Percentiles rank a stretch among this genome's conserved stretches.
Conservation (phyloP, 1,139 yeast species). For the Meyerozyma smithsonii region DNA sequence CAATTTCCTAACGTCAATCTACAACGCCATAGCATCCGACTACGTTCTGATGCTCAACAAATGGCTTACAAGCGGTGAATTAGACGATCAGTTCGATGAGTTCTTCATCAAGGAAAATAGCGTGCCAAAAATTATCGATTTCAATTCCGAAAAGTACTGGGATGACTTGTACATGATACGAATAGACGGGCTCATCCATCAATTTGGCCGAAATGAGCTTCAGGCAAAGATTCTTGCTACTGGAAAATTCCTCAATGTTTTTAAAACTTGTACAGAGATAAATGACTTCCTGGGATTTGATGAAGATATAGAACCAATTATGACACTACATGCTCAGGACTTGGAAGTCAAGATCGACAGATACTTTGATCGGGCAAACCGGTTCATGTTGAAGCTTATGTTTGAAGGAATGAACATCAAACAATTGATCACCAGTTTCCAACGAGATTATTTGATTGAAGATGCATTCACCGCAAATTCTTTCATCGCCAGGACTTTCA, state of each 20-base stretch:
- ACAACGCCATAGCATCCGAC: constrained; percentile 56
- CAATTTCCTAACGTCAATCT: constrained; percentile 46
- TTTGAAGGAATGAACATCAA: constrained; percentile 57
- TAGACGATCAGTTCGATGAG: constrained; percentile 80
- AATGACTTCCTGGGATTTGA: constrained; percentile 28
- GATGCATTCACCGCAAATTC: constrained; percentile 45
- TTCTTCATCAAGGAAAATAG: constrained; percentile 58
- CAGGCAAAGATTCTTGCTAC: constrained; percentile 70
- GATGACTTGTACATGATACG: constrained; percentile 74
- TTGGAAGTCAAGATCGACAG: constrained; percentile 54
- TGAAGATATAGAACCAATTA: constrained; percentile 26
- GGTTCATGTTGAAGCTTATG: constrained; percentile 51
- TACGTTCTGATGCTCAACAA: constrained; percentile 66
- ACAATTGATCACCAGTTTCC: constrained; percentile 44
- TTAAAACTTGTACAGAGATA: constrained; percentile 52
- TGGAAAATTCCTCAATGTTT: constrained; percentile 79
- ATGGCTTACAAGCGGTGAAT: constrained; percentile 75
- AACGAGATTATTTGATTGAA: constrained; percentile 47
- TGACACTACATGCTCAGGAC: constrained; percentile 52
- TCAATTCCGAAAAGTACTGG: constrained; percentile 78
- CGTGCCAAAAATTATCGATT: constrained; percentile 32
- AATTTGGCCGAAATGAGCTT: constrained; percentile 49
- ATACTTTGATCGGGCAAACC: constrained; percentile 69
- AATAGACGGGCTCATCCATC: constrained; percentile 70
- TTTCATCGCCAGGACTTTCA: constrained; percentile 33